Conservation (phyloP, 352 stramenopile species). For the Pythium utonaiense region DNA sequence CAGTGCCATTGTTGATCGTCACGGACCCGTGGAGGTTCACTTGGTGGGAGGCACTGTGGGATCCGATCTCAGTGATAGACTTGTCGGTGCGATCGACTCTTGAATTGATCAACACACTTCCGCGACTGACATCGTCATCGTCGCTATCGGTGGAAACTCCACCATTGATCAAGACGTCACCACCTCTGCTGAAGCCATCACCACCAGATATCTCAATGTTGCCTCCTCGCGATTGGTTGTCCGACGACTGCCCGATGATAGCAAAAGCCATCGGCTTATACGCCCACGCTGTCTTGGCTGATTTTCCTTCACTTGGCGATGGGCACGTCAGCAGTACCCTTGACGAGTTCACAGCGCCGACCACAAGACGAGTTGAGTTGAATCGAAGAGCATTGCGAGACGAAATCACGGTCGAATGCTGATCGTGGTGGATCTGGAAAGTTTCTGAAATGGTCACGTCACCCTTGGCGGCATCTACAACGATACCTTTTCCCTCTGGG, state of each 20-base stretch:
- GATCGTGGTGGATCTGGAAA: conserved; percentile 40
- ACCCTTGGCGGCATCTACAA: conserved; percentile 36
- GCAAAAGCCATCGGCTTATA: conserved; percentile 40
- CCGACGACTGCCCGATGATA: conserved; percentile 52
- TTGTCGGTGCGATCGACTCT: conserved; percentile 31
- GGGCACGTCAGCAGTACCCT: conserved; percentile 19
- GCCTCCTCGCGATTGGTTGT: conserved; percentile 39
- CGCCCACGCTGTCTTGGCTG: background rate
- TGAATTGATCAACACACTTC: conserved; percentile 56
- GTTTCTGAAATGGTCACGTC: conserved; percentile 36
- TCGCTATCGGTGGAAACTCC: conserved; percentile 33
- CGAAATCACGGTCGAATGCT: conserved; percentile 44
- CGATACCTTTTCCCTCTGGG: conserved; percentile 39
- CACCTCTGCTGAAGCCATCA: conserved; percentile 38
- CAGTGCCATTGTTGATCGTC: conserved; percentile 42
- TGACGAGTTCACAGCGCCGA: conserved; percentile 18
- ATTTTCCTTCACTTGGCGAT: background rate
- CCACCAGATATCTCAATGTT: conserved; percentile 54
- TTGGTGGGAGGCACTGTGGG: conserved; percentile 39
- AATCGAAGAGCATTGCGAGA: conserved; percentile 36
- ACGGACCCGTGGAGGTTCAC: conserved; percentile 57
- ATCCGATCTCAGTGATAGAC: conserved; percentile 65
- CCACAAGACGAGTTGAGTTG: conserved; percentile 34
- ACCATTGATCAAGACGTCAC: conserved; percentile 44
- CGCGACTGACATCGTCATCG: conserved; percentile 15